Evolutionary conservation across 2,329 filamentous ascomycete genomes (phyloP).

Genomic region (Aspergillus alliaceus): DNA sequence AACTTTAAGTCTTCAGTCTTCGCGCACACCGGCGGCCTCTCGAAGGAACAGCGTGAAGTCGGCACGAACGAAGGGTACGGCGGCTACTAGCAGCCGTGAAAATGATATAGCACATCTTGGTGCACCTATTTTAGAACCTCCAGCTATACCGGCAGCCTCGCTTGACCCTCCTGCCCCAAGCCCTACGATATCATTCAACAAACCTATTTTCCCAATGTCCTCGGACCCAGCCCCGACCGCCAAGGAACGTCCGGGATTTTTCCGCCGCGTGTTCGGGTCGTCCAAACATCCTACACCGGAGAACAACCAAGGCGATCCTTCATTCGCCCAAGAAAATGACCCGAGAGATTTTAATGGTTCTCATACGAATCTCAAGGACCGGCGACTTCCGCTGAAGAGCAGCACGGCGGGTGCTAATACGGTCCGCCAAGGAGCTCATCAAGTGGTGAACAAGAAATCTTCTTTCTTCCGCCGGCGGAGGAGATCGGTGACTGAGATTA

Average conservation of each 20-base stretch:
- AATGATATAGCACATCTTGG: slow-evolving; percentile 28
- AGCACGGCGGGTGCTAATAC: slow-evolving; percentile 20
- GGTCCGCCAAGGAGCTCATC: slow-evolving; percentile 36
- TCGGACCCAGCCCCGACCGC: slow-evolving; percentile 47
- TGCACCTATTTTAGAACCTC: slow-evolving; percentile 32
- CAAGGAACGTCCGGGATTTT: slow-evolving; percentile 82
- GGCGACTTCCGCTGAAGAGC: slow-evolving; percentile 28
- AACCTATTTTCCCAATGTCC: slow-evolving; percentile 42
- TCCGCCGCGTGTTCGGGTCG: slow-evolving; percentile 85
- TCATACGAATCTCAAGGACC: slow-evolving; percentile 22
- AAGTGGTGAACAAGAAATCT: slow-evolving; percentile 83
- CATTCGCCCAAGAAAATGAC: slow-evolving; percentile 27
- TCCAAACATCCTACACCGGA: slow-evolving; percentile 55
- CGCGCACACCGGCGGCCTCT: slow-evolving; percentile 35
- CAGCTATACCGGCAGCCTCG: slow-evolving; percentile 44
- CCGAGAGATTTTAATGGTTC: slow-evolving; percentile 20
- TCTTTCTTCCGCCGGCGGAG: slow-evolving; percentile 93
- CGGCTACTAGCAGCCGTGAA: slow-evolving; percentile 31
- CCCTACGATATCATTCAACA: slow-evolving; percentile 54
- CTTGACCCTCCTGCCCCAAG: slow-evolving; percentile 54
- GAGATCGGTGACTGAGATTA: slow-evolving; percentile 74
- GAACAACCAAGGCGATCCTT: slow-evolving; percentile 18
- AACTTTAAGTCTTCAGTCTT: slow-evolving; percentile 22
- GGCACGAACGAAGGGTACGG: slow-evolving; percentile 40
- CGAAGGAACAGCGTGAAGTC: slow-evolving; percentile 47